Evolutionary conservation across 1,284 basidiomycete species (phyloP).

Genomic region (Ganoderma resinaceum): DNA sequence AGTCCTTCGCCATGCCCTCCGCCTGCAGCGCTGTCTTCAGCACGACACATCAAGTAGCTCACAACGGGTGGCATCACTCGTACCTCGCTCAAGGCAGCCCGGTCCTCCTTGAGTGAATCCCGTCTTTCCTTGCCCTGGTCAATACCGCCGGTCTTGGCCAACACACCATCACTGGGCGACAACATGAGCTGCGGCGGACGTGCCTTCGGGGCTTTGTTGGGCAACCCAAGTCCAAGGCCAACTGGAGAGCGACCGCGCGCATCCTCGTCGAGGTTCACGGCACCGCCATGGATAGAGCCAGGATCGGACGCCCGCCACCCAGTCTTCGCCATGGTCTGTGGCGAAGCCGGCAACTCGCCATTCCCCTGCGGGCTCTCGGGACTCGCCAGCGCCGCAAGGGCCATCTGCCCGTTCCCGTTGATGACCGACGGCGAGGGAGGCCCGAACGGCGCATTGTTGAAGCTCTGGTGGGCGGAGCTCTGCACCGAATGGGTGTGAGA

Average conservation of each 20-base stretch:
- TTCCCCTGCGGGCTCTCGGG: slow-evolving; percentile 50
- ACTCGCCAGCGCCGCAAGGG: slow-evolving; percentile 37
- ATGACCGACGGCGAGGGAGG: slow-evolving; percentile 29
- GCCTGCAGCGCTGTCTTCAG: slow-evolving; percentile 6
- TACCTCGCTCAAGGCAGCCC: slow-evolving; percentile 73
- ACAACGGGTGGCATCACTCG: slow-evolving; percentile 24
- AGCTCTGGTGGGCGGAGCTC: slow-evolving; percentile 48
- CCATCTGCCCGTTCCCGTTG: slow-evolving; percentile 20
- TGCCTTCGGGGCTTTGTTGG: slow-evolving; percentile 35
- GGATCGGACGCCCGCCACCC: slow-evolving; percentile 43
- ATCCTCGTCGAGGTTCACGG: slow-evolving; percentile 23
- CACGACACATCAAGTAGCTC: neutral
- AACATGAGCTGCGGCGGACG: slow-evolving; percentile 55
- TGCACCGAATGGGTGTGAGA: slow-evolving; percentile 50
- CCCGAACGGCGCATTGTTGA: slow-evolving; percentile 41
- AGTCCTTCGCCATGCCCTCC: slow-evolving; percentile 51
- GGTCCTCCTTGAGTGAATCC: slow-evolving; percentile 55
- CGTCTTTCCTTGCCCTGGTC: slow-evolving; percentile 34
- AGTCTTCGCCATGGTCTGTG: slow-evolving; percentile 19
- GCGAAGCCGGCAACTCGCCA: slow-evolving; percentile 39
- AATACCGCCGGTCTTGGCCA: slow-evolving; percentile 46
- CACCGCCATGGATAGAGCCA: slow-evolving; percentile 30
- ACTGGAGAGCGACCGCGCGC: slow-evolving; percentile 20
- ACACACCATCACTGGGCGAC: slow-evolving; percentile 67
- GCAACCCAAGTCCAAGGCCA: slow-evolving; percentile 34